These are phyloP conservation scores for Solanum hybrid DNA, from an alignment of 305 asterid species.

Conservation along the genomic window DNA sequence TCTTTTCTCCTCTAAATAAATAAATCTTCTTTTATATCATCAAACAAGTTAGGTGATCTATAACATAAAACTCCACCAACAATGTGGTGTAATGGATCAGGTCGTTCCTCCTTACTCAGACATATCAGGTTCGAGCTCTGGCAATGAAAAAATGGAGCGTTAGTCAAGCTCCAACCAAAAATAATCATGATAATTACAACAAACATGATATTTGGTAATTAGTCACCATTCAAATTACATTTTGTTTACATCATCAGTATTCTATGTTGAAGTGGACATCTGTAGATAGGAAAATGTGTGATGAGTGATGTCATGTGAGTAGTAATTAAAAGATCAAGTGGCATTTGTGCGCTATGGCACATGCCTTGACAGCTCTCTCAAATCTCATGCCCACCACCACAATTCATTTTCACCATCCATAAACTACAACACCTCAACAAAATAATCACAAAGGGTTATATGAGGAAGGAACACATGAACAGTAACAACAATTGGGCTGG, in stretches of 20 bases:
- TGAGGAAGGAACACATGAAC: background rate
- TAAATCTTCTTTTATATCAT: background rate
- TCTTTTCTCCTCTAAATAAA: background rate
- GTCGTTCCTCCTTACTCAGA: background rate
- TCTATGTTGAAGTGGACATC: background rate
- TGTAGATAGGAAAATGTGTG: background rate
- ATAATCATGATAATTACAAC: background rate
- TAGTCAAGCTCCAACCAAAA: background rate
- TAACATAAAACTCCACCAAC: background rate
- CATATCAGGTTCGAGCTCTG: rapidly evolving
- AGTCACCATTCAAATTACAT: background rate
- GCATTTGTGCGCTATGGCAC: background rate
- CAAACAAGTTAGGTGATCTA: background rate
- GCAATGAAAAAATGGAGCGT: background rate
- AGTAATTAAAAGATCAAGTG: background rate
- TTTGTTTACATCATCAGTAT: background rate
- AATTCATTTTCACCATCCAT: background rate
- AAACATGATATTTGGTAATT: background rate
- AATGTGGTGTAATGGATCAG: background rate
- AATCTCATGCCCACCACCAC: background rate
- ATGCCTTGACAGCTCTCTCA: constrained; percentile 5
- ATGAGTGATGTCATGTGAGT: background rate
- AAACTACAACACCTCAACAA: background rate
- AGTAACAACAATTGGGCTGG: background rate
- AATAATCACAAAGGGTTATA: background rate